A percentile compares a stretch with the other conserved stretches of the same genome.
Evolutionary conservation across 2,329 filamentous ascomycete species (phyloP).

Genomic region (Verticillium albo-atrum): DNA sequence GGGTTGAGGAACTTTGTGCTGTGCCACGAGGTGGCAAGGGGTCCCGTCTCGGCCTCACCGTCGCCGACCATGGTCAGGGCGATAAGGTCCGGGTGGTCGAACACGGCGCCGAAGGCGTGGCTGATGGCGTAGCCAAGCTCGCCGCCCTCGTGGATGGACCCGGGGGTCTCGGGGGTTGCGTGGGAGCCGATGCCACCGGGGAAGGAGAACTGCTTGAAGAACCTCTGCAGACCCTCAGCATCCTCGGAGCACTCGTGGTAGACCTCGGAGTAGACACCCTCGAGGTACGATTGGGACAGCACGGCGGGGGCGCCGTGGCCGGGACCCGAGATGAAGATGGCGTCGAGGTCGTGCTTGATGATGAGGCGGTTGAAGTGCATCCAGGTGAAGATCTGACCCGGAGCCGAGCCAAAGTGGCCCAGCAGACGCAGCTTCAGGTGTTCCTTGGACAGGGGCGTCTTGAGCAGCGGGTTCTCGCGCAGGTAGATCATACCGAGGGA

Average conservation of each 20-base stretch:
- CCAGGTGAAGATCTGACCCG: constrained; percentile 77
- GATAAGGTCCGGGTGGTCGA: constrained; percentile 70
- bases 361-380: constrained; percentile 80
- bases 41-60: constrained; percentile 77
- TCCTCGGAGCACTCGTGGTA: constrained; percentile 71
- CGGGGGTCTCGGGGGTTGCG: constrained; percentile 74
- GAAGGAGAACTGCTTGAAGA: constrained; percentile 83
- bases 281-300: constrained; percentile 71
- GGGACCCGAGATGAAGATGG: constrained; percentile 70
- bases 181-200: constrained; percentile 75
- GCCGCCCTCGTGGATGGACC: constrained; percentile 73
- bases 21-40: constrained; percentile 75
- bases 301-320: constrained; percentile 75
- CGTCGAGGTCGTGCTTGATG: constrained; percentile 72
- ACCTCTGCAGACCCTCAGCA: constrained; percentile 63
- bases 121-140: constrained; percentile 80
- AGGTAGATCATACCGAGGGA: constrained; percentile 79
- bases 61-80: constrained; percentile 75
- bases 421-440: constrained; percentile 71
- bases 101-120: constrained; percentile 73
- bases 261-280: constrained; percentile 73
- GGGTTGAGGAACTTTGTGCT: constrained; percentile 80
- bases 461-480: constrained; percentile 66
- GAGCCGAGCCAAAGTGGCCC: constrained; percentile 75
- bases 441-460: constrained; percentile 61